Percentiles rank a stretch among this genome's conserved stretches.
These are phyloP conservation scores for Hanseniaspora uvarum DNA, from an alignment of 1,139 yeast species.

Conservation along the genomic window DNA sequence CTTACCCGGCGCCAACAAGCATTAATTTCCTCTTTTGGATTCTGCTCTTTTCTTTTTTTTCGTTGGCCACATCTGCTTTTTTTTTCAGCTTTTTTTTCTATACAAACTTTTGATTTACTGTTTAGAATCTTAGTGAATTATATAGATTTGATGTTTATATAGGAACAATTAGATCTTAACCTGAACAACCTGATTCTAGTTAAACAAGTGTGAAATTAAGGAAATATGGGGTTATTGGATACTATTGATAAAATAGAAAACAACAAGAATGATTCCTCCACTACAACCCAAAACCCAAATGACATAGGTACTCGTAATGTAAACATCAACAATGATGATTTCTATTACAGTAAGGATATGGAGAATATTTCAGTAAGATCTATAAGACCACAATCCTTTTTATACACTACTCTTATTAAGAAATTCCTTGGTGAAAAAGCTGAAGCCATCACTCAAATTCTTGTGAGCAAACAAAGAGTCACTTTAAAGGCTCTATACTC, in stretches of 20 bases:
- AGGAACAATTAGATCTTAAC: too few species aligned
- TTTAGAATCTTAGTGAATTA: too few species aligned
- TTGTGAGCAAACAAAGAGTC: conserved; percentile 53
- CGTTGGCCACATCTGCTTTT: neutral
- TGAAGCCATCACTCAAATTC: conserved; percentile 42
- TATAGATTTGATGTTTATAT: too few species aligned
- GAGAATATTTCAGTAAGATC: conserved; percentile 32
- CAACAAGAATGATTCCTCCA: neutral
- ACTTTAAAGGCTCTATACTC: conserved; percentile 40
- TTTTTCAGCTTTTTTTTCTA: neutral
- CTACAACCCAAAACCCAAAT: neutral
- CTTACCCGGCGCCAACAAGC: neutral
- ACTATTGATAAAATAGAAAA: conserved; percentile 12
- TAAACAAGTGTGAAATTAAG: neutral
- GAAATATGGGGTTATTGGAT: conserved; percentile 10
- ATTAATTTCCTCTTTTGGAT: neutral
- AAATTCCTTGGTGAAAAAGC: conserved; percentile 58
- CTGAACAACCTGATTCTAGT: neutral
- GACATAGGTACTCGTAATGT: conserved; percentile 8
- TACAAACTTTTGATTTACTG: too few species aligned
- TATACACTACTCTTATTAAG: conserved; percentile 46
- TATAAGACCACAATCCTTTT: conserved; percentile 52
- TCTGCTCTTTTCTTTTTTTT: neutral
- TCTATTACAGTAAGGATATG: conserved; percentile 14
- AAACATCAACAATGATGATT: conserved; percentile 14